Conservation (phyloP, 2,329 filamentous ascomycete genomes). For the Xylaria sp. region DNA sequence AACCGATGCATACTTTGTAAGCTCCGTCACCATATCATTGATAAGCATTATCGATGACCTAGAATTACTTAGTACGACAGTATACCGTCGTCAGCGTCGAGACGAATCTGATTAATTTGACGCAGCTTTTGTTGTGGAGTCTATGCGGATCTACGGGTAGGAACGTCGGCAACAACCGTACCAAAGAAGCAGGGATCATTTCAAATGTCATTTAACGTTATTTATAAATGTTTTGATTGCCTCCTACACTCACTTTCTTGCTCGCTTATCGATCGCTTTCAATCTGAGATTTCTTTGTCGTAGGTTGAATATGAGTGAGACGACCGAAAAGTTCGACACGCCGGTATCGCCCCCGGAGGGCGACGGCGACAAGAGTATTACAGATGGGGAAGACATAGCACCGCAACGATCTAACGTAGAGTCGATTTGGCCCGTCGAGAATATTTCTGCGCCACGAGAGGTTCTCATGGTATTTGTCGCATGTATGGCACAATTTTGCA, state of each 20-base stretch:
- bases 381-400: constrained; percentile 31
- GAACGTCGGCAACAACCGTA: constrained; percentile 14
- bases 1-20: neutral
- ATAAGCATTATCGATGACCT: constrained; percentile 21
- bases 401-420: constrained; percentile 34
- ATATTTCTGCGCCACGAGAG: constrained; percentile 34
- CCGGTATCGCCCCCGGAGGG: constrained; percentile 12
- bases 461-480: constrained; percentile 35
- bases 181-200: constrained; percentile 27
- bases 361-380: constrained; percentile 12
- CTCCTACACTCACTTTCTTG: neutral
- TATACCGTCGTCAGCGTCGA: neutral
- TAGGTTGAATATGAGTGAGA: constrained; percentile 1
- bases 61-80: neutral
- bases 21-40: neutral
- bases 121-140: constrained; percentile 11
- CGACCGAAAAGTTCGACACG: constrained; percentile 11
- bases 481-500: constrained; percentile 41
- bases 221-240: constrained; percentile 10
- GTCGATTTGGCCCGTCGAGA: constrained; percentile 38
- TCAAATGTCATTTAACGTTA: constrained; percentile 22
- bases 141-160: constrained; percentile 12
- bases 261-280: neutral
- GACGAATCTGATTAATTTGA: constrained; percentile 11
- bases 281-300: neutral